Evolutionary conservation across 164 flowering plant genomes (phyloP).

Genomic region (Nelumbo lutea): DNA sequence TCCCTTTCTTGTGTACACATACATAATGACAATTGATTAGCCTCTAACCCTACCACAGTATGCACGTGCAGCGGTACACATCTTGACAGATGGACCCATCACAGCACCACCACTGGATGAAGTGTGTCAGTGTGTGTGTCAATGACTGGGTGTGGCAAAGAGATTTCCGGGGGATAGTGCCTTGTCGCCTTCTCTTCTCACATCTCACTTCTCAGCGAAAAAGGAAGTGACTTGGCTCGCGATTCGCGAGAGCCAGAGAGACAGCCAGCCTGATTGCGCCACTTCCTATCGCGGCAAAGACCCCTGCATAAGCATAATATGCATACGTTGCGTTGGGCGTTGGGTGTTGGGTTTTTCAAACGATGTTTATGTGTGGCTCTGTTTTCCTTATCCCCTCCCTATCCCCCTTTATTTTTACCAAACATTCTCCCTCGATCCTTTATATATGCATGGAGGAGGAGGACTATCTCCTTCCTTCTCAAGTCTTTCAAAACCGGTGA

Average conservation of each 20-base stretch:
- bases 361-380: constrained; percentile 80
- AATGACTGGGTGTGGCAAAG: no score
- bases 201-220: neutral
- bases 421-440: neutral
- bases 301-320: neutral
- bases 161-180: no score
- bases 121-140: no score
- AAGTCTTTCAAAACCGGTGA: neutral
- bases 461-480: constrained; percentile 27
- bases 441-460: constrained; percentile 7
- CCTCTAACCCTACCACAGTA: no score
- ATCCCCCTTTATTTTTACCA: constrained; percentile 4
- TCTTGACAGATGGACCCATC: no score
- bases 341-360: constrained; percentile 21
- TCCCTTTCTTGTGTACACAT: no score
- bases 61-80: no score
- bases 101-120: no score
- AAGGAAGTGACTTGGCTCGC: neutral
- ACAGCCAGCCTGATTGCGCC: constrained; percentile 36
- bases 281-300: constrained; percentile 12
- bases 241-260: constrained; percentile 13
- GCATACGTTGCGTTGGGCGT: constrained; percentile 21
- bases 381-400: constrained; percentile 70
- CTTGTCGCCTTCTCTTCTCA: no score
- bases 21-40: no score